Base-by-base conservation (phyloP, 768 basidiomycete species). In the Podaxis sp. region DNA sequence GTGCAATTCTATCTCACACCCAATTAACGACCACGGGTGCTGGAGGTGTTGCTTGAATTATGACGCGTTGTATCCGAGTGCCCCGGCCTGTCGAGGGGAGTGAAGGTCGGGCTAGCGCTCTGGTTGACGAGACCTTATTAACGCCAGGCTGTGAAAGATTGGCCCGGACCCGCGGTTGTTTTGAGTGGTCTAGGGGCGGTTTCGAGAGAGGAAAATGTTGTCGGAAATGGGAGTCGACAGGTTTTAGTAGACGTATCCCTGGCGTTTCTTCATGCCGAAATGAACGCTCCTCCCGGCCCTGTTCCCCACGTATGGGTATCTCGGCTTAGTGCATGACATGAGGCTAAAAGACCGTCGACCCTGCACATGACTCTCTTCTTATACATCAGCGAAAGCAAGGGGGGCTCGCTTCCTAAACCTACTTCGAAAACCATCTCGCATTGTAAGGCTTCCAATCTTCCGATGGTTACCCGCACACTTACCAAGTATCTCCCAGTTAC, bases 11-110 rank as follows among this genome's bases (percentile, higher is more conserved):
- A 61, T 43, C 40, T 61, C 59, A 12, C 59, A 61, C 19, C 59
- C 59, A 2, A 51, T 61, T 19, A 46, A 53, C 17, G 59, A 61
- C 25, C n/a, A 54, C 27, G 59, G 59, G 8, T 61, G 59, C 46
- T 61, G 59, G 59, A 53, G 59, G 41, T 61, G 59, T 46, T 61
- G 59, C 15, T 22, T 61, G 51, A 46, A 54, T 11, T 13, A 50
- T 11, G 37, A 59, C 38, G 49, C 58, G 5, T 13, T 25, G 22
- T 51, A 59, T 25, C 49, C 49, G 15, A 40, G 58, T 51, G 8
- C 22, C 37, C n/a, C 54, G 4, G 33, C 33, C 12, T 19, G 36
- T 51, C 36, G 50, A 52, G 36, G 50, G 24, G 38, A 51, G 17
- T 50, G 19, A 27, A 37, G 17, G 36, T 50, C 25, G 17, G 49